Evolutionary conservation across 306 rosid genomes (phyloP).

Genomic region (Vigna angularis): DNA sequence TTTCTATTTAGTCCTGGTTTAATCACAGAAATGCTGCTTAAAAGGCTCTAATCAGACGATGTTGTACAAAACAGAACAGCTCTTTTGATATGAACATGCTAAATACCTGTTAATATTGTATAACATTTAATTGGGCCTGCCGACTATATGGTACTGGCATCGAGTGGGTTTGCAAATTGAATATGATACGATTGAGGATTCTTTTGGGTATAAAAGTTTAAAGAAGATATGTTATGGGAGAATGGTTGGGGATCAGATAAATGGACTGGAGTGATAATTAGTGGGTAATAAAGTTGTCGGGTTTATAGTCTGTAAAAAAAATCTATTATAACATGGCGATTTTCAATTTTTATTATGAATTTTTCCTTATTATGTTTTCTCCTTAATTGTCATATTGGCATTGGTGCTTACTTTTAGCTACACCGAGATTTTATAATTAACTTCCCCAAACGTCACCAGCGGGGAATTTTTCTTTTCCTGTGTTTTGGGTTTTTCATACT

Average conservation of each 20-base stretch:
- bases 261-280: background rate
- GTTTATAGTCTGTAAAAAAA: background rate
- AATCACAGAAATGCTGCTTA: background rate
- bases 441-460: background rate
- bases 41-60: background rate
- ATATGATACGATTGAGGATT: slow-evolving; percentile 6
- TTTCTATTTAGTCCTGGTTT: background rate
- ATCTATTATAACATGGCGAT: background rate
- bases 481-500: background rate
- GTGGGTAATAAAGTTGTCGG: background rate
- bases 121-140: background rate
- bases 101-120: background rate
- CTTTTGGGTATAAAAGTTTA: background rate
- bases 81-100: background rate
- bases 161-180: background rate
- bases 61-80: background rate
- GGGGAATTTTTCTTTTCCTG: background rate
- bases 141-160: background rate
- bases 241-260: slow-evolving; percentile 24
- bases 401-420: background rate
- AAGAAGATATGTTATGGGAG: background rate
- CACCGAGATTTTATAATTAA: slow-evolving; percentile 1
- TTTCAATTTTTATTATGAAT: slow-evolving; percentile 23
- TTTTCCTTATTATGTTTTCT: background rate
- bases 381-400: slow-evolving; percentile 5